Conservation (phyloP, 441 rosid genomes). For the Capsella rubella region DNA sequence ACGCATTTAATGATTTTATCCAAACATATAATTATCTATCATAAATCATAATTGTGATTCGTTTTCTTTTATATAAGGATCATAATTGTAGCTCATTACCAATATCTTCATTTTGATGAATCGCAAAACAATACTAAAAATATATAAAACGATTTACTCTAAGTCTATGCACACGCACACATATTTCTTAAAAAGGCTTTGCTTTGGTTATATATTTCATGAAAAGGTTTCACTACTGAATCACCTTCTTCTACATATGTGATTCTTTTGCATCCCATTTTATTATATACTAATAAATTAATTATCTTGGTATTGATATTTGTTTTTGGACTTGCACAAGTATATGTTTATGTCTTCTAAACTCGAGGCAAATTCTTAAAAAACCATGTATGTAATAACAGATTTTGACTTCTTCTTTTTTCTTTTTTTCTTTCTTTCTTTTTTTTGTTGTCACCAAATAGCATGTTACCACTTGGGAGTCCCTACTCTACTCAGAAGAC, state of each 20-base stretch:
- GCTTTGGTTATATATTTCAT: not conserved
- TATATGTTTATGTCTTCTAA: not conserved
- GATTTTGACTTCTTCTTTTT: not conserved
- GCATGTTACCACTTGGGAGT: constrained; percentile 27
- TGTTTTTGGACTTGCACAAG: too few relatives aligned
- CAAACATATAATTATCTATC: not conserved
- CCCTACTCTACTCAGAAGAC: constrained; percentile 39
- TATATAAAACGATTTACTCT: too few relatives aligned
- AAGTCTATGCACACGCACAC: not conserved
- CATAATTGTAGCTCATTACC: too few relatives aligned
- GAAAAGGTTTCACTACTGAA: constrained; percentile 2
- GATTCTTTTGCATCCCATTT: too few relatives aligned
- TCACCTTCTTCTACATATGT: not conserved
- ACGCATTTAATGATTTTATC: not conserved
- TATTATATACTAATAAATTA: too few relatives aligned
- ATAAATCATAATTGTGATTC: too few relatives aligned
- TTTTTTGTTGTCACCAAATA: not conserved
- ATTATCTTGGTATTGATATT: too few relatives aligned
- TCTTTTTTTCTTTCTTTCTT: not conserved
- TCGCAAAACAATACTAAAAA: too few relatives aligned
- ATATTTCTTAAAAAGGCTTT: not conserved
- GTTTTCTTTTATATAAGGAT: too few relatives aligned
- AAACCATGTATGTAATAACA: not conserved
- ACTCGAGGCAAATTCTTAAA: not conserved
- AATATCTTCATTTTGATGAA: too few relatives aligned